Conservation (phyloP, 2,329 filamentous ascomycete species). For the Epichloe typhina region DNA sequence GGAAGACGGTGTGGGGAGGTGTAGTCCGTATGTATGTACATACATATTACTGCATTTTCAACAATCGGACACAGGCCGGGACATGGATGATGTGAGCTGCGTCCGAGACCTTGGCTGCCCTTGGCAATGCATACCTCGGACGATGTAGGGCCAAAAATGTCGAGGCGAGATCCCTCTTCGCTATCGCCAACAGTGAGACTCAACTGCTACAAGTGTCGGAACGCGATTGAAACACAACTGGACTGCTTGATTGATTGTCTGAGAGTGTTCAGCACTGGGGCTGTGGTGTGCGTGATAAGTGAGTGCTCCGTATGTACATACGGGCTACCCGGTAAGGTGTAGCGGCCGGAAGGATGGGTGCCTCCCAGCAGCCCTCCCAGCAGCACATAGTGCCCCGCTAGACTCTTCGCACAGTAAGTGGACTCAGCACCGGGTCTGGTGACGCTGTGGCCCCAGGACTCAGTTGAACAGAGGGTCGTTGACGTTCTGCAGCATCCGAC, state of each 20-base stretch:
- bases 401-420: conserved; percentile 4
- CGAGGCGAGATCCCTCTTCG: too few species aligned
- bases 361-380: neutral
- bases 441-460: conserved; percentile 5
- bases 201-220: too few species aligned
- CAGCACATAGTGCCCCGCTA: neutral
- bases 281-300: neutral
- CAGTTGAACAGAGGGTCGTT: neutral
- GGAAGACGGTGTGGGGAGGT: neutral
- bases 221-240: too few species aligned
- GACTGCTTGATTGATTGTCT: too few species aligned
- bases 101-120: neutral
- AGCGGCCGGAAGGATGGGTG: conserved; percentile 3
- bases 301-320: neutral
- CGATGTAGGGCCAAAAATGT: too few species aligned
- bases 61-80: neutral
- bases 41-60: too few species aligned
- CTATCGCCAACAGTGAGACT: too few species aligned
- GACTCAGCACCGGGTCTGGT: conserved; percentile 5
- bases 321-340: neutral
- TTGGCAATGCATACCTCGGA: neutral
- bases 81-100: neutral
- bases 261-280: neutral
- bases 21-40: neutral
- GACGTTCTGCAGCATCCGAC: neutral